phyloP scores from a whole-genome alignment of 257 asterid genomes.

The Solanum piurae region DNA sequence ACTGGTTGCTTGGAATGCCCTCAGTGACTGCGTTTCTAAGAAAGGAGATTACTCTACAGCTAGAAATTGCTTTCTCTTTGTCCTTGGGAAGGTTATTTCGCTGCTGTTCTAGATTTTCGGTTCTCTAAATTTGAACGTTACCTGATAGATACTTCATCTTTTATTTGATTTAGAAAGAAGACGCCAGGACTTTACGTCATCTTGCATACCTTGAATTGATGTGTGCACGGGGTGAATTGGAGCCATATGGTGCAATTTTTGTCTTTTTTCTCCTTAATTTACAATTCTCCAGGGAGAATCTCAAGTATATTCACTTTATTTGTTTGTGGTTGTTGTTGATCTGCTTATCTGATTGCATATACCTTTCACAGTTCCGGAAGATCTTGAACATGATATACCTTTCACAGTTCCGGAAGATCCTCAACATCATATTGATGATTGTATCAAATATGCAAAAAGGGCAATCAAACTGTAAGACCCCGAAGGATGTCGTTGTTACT shows the following conservation, averaged over 20 bases:
- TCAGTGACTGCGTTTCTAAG: not conserved
- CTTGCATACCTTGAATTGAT: not conserved
- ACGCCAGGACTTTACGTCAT: not conserved
- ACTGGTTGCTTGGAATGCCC: not conserved
- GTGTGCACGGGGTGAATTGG: not conserved
- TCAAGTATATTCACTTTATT: not conserved
- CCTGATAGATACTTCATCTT: not conserved
- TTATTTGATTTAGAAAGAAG: not conserved
- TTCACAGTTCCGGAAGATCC: constrained; percentile 29
- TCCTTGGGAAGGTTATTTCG: not conserved
- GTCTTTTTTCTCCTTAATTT: not conserved
- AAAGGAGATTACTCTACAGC: not conserved
- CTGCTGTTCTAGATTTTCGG: not conserved
- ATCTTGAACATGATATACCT: not conserved
- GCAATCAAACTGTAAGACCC: constrained; percentile 59
- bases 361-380: too few species aligned
- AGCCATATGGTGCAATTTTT: not conserved
- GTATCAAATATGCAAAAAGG: constrained; percentile 71
- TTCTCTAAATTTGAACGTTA: not conserved
- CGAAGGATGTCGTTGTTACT: constrained; percentile 31
- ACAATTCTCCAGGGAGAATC: not conserved
- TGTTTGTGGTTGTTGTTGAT: not conserved
- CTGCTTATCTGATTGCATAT: not conserved
- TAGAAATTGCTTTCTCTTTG: not conserved
- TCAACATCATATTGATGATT: constrained; percentile 57